phyloP scores from a whole-genome alignment of 2,329 filamentous ascomycete genomes.

The Lasiodiplodia sp. region DNA sequence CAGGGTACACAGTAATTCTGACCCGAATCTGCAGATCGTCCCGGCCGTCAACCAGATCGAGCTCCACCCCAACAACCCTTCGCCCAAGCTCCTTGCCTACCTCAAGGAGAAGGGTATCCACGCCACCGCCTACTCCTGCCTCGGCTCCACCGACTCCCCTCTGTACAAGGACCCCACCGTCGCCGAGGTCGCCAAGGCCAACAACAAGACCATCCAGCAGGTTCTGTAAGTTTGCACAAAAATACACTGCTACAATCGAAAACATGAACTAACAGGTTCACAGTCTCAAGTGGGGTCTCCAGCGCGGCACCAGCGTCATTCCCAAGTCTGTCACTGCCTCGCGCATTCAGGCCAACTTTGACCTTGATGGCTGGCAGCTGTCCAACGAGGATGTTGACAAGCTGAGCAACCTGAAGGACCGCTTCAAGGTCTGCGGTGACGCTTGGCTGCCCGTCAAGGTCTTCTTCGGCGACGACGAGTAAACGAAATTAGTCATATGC shows the following conservation, averaged over 20 bases:
- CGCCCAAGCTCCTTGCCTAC: slow-evolving; percentile 77
- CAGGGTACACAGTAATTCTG: background rate
- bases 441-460: slow-evolving; percentile 77
- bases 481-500: slow-evolving; percentile 37
- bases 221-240: slow-evolving; percentile 58
- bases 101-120: slow-evolving; percentile 77
- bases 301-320: slow-evolving; percentile 83
- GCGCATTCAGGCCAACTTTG: slow-evolving; percentile 79
- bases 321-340: slow-evolving; percentile 80
- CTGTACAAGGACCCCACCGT: slow-evolving; percentile 72
- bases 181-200: slow-evolving; percentile 65
- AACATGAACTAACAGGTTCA: slow-evolving; percentile 3
- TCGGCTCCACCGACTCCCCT: slow-evolving; percentile 74
- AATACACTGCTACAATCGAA: background rate
- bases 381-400: slow-evolving; percentile 74
- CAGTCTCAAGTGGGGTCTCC: slow-evolving; percentile 76
- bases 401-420: slow-evolving; percentile 72
- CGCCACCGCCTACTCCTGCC: slow-evolving; percentile 75
- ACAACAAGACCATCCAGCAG: slow-evolving; percentile 75
- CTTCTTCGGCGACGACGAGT: slow-evolving; percentile 85
- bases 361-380: slow-evolving; percentile 75
- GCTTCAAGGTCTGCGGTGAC: slow-evolving; percentile 78
- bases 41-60: slow-evolving; percentile 83
- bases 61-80: slow-evolving; percentile 80
- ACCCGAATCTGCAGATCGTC: slow-evolving; percentile 48